Conservation (phyloP, 768 basidiomycete genomes). For the Amanita pallidorosea region DNA sequence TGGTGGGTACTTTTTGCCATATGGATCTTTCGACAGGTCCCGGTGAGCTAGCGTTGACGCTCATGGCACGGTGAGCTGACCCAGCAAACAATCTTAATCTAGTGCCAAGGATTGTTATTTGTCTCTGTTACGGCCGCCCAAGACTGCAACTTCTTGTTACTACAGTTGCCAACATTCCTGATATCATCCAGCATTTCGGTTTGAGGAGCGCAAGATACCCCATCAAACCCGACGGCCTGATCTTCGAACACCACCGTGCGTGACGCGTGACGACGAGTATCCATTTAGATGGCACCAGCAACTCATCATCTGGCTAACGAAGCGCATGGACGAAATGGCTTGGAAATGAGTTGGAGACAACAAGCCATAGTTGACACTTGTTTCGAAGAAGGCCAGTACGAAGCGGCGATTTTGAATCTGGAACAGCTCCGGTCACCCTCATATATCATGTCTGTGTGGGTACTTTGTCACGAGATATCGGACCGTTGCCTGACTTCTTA, state of each 20-base stretch:
- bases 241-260: not conserved
- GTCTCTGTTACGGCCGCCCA: not conserved
- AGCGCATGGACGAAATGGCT: not conserved
- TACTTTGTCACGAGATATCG: slow-evolving; percentile 5
- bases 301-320: not conserved
- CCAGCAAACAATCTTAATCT: not conserved
- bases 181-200: not conserved
- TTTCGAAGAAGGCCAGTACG: slow-evolving; percentile 71
- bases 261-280: not conserved
- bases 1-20: slow-evolving; percentile 37
- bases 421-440: slow-evolving; percentile 50
- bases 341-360: slow-evolving; percentile 3
- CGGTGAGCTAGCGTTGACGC: slow-evolving; percentile 6
- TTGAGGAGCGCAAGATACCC: not conserved
- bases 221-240: not conserved
- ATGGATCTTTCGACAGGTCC: slow-evolving; percentile 55
- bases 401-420: slow-evolving; percentile 51
- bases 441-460: slow-evolving; percentile 50
- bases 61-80: not conserved
- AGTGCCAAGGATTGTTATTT: not conserved
- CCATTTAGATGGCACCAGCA: not conserved
- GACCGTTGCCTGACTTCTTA: slow-evolving; percentile 6
- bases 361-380: slow-evolving; percentile 49
- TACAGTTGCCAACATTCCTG: not conserved
- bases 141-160: not conserved